phyloP scores from a whole-genome alignment of 176 grass and related monocot species.

The Cenchrus purpureus region DNA sequence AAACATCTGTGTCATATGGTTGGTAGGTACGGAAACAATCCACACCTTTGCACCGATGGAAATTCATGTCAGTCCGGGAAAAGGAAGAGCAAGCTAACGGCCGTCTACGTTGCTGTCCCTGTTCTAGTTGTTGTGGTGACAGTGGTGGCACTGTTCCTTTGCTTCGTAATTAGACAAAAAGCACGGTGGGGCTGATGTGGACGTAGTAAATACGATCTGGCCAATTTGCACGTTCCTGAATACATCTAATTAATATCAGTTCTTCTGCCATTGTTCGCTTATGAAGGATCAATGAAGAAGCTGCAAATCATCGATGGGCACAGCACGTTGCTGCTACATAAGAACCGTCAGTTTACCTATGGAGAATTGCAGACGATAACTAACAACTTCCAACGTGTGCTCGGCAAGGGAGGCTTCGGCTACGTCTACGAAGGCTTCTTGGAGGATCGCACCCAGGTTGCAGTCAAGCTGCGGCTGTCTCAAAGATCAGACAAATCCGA shows the following conservation, averaged over 20 bases:
- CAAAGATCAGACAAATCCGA: neutral
- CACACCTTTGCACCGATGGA: slow-evolving; percentile 33
- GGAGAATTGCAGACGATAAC: neutral
- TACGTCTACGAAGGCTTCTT: too few relatives aligned
- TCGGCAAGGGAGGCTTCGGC: too few relatives aligned
- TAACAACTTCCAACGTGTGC: too few relatives aligned
- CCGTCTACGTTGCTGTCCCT: slow-evolving; percentile 37
- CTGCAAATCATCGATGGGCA: neutral
- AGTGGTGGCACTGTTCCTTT: slow-evolving; percentile 7
- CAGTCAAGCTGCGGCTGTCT: slow-evolving; percentile 47
- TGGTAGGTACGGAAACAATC: slow-evolving; percentile 36
- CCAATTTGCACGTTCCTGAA: too few relatives aligned
- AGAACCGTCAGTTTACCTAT: slow-evolving; percentile 60
- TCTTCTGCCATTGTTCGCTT: neutral
- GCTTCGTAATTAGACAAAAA: slow-evolving; percentile 11
- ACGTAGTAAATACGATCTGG: too few relatives aligned
- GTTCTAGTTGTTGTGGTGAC: slow-evolving; percentile 30
- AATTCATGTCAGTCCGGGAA: slow-evolving; percentile 34
- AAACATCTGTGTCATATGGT: too few relatives aligned
- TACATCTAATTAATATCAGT: too few relatives aligned
- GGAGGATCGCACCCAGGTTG: too few relatives aligned
- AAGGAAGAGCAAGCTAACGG: slow-evolving; percentile 42
- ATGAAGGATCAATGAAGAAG: slow-evolving; percentile 26
- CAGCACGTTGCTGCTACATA: slow-evolving; percentile 24
- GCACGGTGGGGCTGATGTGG: neutral